Evolutionary conservation across 495 filamentous ascomycete species (phyloP), one percentile per base, ranked within the genome.

Genomic region (Aspergillus nanangensis): DNA sequence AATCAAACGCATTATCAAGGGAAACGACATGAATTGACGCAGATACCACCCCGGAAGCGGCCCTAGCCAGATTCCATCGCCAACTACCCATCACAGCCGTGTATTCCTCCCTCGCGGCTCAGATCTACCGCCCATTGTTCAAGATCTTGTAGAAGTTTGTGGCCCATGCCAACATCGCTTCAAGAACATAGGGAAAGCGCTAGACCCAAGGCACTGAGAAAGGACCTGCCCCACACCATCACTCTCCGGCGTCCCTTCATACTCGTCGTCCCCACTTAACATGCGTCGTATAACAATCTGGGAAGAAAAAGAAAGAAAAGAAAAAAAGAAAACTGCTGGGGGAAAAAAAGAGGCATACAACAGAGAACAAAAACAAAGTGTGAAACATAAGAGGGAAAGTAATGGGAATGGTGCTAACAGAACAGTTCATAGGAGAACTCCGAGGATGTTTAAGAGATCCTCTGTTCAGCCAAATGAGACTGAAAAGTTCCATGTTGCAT

Each of bases 21-120:
- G 33, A 63, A 44, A 66, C 45, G 53, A 60, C 53, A 60, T 52
- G 57, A 49, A 63, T 65, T 57, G 70, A 71, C 68, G 65, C 58
- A 67, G 11, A 58, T 57, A 75, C 71, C 69, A 68, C 71, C 71
- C 71, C 71, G 68, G 71, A 72, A 70, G 71, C 71, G 69, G 71
- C 69, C 71, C 71, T 73, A 72, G 47, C 60, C 66, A 71, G 52
- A 58, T 57, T 72, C 71, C 71, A 56, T 72, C 71, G 68, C 69
- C 71, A 70, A 43, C 31, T 52, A 72, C 63, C 69, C 38, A 40
- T 29, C 34, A 29, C 17, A 53, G 50, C 52, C 32, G 49, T 42
- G 33, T 5, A 29, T 23, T 43, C n/a, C n/a, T n/a, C 29, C 32
- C 47, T 43, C 38, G 21, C 36, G 34, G 40, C 32, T 37, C 49